Base-by-base conservation (phyloP, 2,329 filamentous ascomycete genomes). In the Aureobasidium mangrovei region DNA sequence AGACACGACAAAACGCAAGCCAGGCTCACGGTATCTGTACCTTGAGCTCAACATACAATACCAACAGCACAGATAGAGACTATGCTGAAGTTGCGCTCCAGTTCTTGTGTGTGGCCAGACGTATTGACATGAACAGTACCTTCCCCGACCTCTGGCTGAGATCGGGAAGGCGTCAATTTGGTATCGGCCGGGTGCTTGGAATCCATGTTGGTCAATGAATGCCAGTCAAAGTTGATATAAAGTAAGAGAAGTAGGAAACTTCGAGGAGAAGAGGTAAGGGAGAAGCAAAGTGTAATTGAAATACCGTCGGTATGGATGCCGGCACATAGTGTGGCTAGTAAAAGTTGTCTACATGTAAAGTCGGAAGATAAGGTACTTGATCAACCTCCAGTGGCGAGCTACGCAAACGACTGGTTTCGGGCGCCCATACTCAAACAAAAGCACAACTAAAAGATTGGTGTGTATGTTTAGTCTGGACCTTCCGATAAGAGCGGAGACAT, bases 61-160 rank as follows among this genome's bases (percentile, higher is more conserved):
- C 72, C 75, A 31, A 77, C 69, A 8, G 70, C 66, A 60, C 71
- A 75, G 6, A 56, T 54, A 10, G 43, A 51, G 29, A 58, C 26
- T 10, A 79, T 63, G 38, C 70, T 72, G 63, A 78, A 78, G 38
- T 75, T 72, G 1, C 75, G 69, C 41, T 77, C 70, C 2, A 79
- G 65, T 60, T 79, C 75, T 59, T 79, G 75, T 39, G 71, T 67
- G 61, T 79, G 75, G 1, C 76, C 76, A 2, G 74, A 76, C 2
- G 72, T 72, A 60, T 78, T 78, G 57, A 78, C 42, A 4, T 27
- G 31, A 24, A 56, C n/a, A 4, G 53, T 46, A 29, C 53, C 53
- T 54, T 54, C 53, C 33, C 41, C 41, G 12, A 54, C 43, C 8
- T 54, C 51, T 3, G 36, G 35, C 33, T 43, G 39, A 27, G 49